Percentiles rank a stretch among this genome's conserved stretches.
These are phyloP conservation scores for Triticum monococcum DNA, from an alignment of 176 grass and related monocot genomes.

Conservation along the genomic window DNA sequence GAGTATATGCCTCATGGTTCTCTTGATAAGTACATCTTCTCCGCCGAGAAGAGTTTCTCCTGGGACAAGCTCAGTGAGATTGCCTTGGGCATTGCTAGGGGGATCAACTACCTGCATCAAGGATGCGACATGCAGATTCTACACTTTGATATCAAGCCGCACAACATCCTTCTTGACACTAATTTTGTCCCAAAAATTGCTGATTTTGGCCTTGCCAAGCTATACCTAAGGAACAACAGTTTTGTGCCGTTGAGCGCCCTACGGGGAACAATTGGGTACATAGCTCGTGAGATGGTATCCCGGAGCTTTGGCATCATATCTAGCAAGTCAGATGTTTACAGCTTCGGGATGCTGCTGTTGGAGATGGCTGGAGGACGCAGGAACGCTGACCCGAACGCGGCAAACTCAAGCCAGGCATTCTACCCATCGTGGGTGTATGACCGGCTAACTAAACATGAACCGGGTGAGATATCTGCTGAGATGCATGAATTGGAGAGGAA, in stretches of 20 bases:
- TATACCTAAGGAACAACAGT: background rate
- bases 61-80: background rate
- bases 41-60: too few relatives aligned
- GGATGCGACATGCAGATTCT: background rate
- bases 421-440: background rate
- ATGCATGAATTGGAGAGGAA: background rate
- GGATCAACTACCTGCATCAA: background rate
- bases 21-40: background rate
- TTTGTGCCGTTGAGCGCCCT: background rate
- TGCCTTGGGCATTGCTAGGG: background rate
- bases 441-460: background rate
- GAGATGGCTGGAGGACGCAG: background rate
- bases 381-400: background rate
- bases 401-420: background rate
- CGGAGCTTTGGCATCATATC: background rate
- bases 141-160: background rate
- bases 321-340: background rate
- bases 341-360: background rate
- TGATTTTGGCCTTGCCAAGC: background rate
- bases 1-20: background rate
- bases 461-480: background rate
- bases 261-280: background rate
- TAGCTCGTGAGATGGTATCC: background rate
- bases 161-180: background rate
- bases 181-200: background rate